These are phyloP conservation scores for Rickenella mellea DNA, from an alignment of 768 basidiomycete species.

Conservation along the genomic window DNA sequence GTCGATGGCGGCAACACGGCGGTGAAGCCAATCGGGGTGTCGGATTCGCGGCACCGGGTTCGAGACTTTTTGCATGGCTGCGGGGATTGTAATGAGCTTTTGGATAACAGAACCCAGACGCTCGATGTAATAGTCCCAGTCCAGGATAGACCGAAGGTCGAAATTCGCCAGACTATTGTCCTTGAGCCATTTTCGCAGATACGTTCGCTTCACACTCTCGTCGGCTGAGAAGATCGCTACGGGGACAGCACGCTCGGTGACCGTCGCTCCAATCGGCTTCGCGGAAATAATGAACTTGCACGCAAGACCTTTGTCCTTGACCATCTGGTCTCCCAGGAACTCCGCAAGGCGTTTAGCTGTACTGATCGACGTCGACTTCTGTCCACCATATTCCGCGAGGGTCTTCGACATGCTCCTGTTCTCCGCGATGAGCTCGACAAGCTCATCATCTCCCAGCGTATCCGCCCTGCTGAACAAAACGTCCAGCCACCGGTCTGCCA, in stretches of 20 bases:
- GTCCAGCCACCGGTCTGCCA: slow-evolving; percentile 96
- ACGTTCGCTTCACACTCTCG: slow-evolving; percentile 78
- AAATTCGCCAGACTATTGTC: slow-evolving; percentile 82
- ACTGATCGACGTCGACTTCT: slow-evolving; percentile 97
- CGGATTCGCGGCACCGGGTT: slow-evolving; percentile 94
- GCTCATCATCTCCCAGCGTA: slow-evolving; percentile 81
- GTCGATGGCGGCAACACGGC: slow-evolving; percentile 76
- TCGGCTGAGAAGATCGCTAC: slow-evolving; percentile 98
- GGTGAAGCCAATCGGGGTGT: slow-evolving; percentile 96
- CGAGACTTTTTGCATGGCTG: slow-evolving; percentile 93
- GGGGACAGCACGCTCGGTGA: slow-evolving; percentile 94
- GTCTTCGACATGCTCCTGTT: slow-evolving; percentile 98
- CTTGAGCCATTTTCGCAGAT: slow-evolving; percentile 94
- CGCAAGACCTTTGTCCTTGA: slow-evolving; percentile 97
- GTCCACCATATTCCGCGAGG: slow-evolving; percentile 87
- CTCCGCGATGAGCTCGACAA: slow-evolving; percentile 96
- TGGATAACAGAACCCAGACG: slow-evolving; percentile 96
- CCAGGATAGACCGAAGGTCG: slow-evolving; percentile 87
- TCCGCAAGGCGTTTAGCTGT: slow-evolving; percentile 93
- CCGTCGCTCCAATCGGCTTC: slow-evolving; percentile 84
- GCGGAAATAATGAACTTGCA: slow-evolving; percentile 99
- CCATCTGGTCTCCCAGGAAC: slow-evolving; percentile 97
- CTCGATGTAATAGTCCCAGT: slow-evolving; percentile 99
- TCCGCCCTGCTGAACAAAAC: slow-evolving; percentile 83
- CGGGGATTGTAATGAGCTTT: slow-evolving; percentile 97